Base-by-base conservation (phyloP, 768 basidiomycete species). In the Phallus indusiatus region DNA sequence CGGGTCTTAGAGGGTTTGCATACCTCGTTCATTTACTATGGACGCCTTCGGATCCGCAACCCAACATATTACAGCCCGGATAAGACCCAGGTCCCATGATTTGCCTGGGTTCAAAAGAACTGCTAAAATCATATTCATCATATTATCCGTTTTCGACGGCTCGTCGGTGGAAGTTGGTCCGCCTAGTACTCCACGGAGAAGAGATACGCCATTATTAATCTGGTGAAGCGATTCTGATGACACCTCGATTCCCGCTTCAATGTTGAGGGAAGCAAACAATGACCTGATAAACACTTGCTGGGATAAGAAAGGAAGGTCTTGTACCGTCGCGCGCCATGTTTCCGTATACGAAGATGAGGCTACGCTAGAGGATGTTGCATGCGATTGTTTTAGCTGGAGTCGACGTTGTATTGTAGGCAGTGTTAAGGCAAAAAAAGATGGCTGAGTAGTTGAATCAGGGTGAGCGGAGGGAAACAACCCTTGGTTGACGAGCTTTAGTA, bases 41-140 rank as follows among this genome's bases (percentile, higher is more conserved):
- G 64, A 74, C 62, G 73, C 66, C 12, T 67, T 63, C 7, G 74
- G 71, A 8, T 78, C 81, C 2, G 78, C 83, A 1, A 82, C 66
- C 90, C 90, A 94, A 61, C 83, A 83, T 0, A 84, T 78, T 59
- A 88, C 83, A 33, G 86, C 74, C 34, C 86, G 77, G 21, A 82
- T 80, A 61, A 82, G 71, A 6, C 74, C 75, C 63, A 82, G 75
- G 55, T 70, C 69, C 86, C 89, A 92, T 6, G 50, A 50, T 46
- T 51, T 10, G 78, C 76, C 36, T 80, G 81, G 8, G 74, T 73
- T 9, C 85, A 63, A 33, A 2, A 84, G 71, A 1, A 85, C 73
- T 1, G 79, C 77, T 1, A 72, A 64, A n/a, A 68, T 67, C 50
- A 70, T 84, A 61, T 61, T 84, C 81, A 11, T 70, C 64, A 10